phyloP scores from a whole-genome alignment of 495 filamentous ascomycete species.

The Penicillium herquei region DNA sequence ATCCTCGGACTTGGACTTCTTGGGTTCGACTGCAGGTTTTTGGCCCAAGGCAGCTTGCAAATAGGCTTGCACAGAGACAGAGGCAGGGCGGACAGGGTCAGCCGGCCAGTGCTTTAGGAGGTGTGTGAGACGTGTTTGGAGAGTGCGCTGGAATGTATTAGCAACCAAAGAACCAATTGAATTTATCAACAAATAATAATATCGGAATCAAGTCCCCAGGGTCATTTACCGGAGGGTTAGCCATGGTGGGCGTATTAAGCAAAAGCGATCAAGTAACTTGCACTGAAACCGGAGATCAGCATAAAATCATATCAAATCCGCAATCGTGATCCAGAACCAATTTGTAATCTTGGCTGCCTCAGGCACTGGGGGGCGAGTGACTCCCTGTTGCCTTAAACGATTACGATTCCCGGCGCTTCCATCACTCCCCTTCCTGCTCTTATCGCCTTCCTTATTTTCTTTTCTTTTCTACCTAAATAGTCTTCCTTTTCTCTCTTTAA shows the following conservation, averaged over 20 bases:
- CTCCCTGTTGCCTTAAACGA: slow-evolving; percentile 18
- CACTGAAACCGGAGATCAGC: background rate
- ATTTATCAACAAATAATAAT: background rate
- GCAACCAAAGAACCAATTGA: background rate
- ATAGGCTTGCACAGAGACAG: slow-evolving; percentile 67
- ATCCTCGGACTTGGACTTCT: slow-evolving; percentile 10
- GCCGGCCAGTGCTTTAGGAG: slow-evolving; percentile 74
- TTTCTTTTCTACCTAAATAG: slow-evolving; percentile 17
- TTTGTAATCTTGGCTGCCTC: slow-evolving; percentile 15
- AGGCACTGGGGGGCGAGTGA: slow-evolving; percentile 9
- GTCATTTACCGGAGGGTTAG: slow-evolving; percentile 12
- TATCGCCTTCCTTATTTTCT: slow-evolving; percentile 18
- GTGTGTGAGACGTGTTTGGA: slow-evolving; percentile 55
- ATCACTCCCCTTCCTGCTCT: slow-evolving; percentile 13
- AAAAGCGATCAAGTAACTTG: background rate
- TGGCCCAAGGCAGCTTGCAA: slow-evolving; percentile 60
- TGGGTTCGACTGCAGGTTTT: slow-evolving; percentile 13
- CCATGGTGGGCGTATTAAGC: slow-evolving; percentile 17
- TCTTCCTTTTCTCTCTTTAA: slow-evolving; percentile 12
- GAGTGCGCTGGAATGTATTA: slow-evolving; percentile 47
- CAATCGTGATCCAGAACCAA: background rate
- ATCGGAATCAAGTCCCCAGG: background rate
- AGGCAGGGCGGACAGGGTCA: slow-evolving; percentile 72
- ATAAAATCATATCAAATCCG: slow-evolving; percentile 1
- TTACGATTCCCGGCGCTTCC: slow-evolving; percentile 20